Evolutionary conservation across 2,329 filamentous ascomycete genomes (phyloP).

Genomic region (Ophiocordyceps sinensis): DNA sequence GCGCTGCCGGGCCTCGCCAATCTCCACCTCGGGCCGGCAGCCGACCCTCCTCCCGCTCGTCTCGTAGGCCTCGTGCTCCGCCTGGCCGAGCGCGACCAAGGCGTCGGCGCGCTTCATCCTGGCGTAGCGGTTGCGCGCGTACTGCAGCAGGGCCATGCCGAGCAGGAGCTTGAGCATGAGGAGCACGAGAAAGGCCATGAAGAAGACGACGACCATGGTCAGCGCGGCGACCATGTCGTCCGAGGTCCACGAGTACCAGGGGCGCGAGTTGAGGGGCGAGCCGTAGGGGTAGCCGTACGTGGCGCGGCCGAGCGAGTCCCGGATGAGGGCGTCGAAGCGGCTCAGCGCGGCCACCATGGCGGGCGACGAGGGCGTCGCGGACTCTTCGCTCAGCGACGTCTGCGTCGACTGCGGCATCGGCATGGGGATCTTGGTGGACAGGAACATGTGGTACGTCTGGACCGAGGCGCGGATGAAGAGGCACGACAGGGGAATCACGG

Average conservation of each 20-base stretch:
- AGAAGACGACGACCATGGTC: slow-evolving; percentile 78
- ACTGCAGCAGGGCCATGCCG: slow-evolving; percentile 74
- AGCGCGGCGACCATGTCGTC: slow-evolving; percentile 61
- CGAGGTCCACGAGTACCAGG: slow-evolving; percentile 43
- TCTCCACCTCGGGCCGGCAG: slow-evolving; percentile 72
- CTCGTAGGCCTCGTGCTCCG: slow-evolving; percentile 42
- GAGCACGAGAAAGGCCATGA: slow-evolving; percentile 72
- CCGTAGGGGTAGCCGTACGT: slow-evolving; percentile 46
- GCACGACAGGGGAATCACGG: slow-evolving; percentile 82
- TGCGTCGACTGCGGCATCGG: slow-evolving; percentile 52
- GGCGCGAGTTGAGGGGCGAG: slow-evolving; percentile 20
- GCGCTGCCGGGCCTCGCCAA: slow-evolving; percentile 72
- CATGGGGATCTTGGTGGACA: slow-evolving; percentile 70
- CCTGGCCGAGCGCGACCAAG: slow-evolving; percentile 26
- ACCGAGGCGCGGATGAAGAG: slow-evolving; percentile 89
- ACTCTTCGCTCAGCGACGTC: slow-evolving; percentile 51
- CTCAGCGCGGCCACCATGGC: slow-evolving; percentile 65
- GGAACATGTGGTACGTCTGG: slow-evolving; percentile 97
- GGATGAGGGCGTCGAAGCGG: slow-evolving; percentile 61
- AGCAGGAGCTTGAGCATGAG: slow-evolving; percentile 74
- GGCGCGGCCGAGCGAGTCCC: slow-evolving; percentile 60
- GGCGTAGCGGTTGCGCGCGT: slow-evolving; percentile 64
- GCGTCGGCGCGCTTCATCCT: slow-evolving; percentile 63
- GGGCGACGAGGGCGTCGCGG: slow-evolving; percentile 49
- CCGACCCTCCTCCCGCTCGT: slow-evolving; percentile 64